Base-by-base conservation (phyloP, 139 green algal genomes). In the Coelastrella sp. region DNA sequence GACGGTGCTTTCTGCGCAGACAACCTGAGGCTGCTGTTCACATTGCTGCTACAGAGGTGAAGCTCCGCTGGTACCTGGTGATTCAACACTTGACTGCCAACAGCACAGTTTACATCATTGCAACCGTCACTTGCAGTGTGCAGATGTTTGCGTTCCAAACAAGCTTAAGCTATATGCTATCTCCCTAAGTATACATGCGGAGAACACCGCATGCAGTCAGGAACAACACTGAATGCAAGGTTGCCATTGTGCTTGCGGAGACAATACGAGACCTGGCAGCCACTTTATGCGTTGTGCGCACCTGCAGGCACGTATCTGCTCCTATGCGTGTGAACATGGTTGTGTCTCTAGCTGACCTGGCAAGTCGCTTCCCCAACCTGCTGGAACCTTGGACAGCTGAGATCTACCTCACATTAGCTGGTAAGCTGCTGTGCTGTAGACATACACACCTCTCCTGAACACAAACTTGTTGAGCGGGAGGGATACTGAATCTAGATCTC, bases 361-460 rank as follows among this genome's bases (percentile, higher is more conserved):
- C 96, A 0, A 94, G 98, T 77, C 94, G 98, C 78, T 99, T 96
- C 90, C 98, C 98, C 78, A 99, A 99, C 92, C 78, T 96, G 77
- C 85, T 99, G 74, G 97, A 99, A 93, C 98, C 98, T 5, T 99
- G 96, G 96, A 99, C 98, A 2, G 86, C 91, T 57, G 91, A 96
- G 90, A 95, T 99, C 73, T 99, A 99, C 91, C 66, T 74, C 3
- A 92, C 94, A 0, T 95, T 99, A 1, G 66, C 59, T 32, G 83
- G 83, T 88, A 65, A 22, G 64, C 10, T 16, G 11, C 54, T 6
- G 7, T 60, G 8, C 75, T 60, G 75, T 10, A 59, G 22, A n/a
- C 32, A 47, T 47, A 47, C 32, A 47, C 32, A 47, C 32, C 32
- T 47, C 32, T 1, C 32, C 32, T 47, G 32, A 47, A 47, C 32